These are phyloP conservation scores for Wakefieldia striispora DNA, from an alignment of 768 basidiomycete genomes.

Conservation along the genomic window DNA sequence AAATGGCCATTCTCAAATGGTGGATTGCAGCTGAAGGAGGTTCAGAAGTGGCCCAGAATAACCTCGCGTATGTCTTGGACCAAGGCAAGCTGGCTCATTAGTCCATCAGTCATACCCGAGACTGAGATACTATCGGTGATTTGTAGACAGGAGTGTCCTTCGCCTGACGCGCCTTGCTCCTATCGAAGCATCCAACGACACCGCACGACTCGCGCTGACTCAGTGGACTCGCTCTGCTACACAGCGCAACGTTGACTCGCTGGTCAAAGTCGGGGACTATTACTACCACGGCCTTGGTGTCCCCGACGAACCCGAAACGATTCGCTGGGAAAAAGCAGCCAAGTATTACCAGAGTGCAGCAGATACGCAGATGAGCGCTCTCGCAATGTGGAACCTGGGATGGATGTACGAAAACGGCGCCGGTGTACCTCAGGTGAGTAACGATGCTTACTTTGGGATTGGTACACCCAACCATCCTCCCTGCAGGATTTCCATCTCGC, in stretches of 20 bases:
- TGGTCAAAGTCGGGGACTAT: conserved; percentile 98
- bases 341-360: conserved; percentile 94
- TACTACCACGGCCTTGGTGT: conserved; percentile 91
- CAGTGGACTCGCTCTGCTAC: conserved; percentile 95
- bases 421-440: conserved; percentile 78
- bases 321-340: conserved; percentile 85
- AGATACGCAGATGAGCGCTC: conserved; percentile 86
- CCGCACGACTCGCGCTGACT: conserved; percentile 78
- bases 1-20: conserved; percentile 89
- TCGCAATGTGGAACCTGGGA: conserved; percentile 98
- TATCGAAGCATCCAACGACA: conserved; percentile 74
- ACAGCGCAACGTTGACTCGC: conserved; percentile 92
- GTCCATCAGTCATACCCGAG: conserved; percentile 29
- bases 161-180: conserved; percentile 68
- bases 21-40: conserved; percentile 94
- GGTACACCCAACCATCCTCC: not conserved
- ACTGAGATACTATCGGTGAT: not conserved
- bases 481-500: conserved; percentile 91
- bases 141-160: conserved; percentile 65
- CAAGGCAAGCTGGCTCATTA: conserved; percentile 59
- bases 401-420: conserved; percentile 99
- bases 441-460: not conserved
- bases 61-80: conserved; percentile 88
- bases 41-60: conserved; percentile 91
- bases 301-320: conserved; percentile 57